phyloP scores from a whole-genome alignment of 1,139 yeast species.

The Wickerhamomyces sp. region DNA sequence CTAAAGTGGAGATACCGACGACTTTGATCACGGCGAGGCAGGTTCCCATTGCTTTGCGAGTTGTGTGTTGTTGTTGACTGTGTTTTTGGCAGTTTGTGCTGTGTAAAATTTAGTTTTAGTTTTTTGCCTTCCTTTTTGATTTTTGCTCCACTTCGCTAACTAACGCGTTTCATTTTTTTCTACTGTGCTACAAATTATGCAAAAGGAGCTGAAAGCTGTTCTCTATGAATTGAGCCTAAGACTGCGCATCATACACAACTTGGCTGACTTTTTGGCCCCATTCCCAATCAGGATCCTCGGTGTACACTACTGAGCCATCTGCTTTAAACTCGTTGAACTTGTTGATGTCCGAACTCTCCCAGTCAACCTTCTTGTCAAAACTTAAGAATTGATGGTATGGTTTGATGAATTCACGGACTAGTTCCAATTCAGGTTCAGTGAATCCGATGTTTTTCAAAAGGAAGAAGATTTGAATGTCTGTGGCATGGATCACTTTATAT shows the following conservation, averaged over 20 bases:
- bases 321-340: slow-evolving; percentile 23
- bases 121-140: background rate
- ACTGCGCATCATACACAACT: slow-evolving; percentile 16
- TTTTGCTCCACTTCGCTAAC: too few relatives aligned
- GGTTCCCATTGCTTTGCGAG: slow-evolving; percentile 19
- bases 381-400: slow-evolving; percentile 27
- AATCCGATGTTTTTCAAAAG: slow-evolving; percentile 24
- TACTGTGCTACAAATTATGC: too few relatives aligned
- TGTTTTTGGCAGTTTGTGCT: background rate
- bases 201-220: too few relatives aligned
- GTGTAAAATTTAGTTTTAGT: background rate
- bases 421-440: slow-evolving; percentile 22
- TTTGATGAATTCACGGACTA: slow-evolving; percentile 22
- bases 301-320: slow-evolving; percentile 25
- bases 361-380: slow-evolving; percentile 16
- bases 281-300: slow-evolving; percentile 29
- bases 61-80: background rate
- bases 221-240: too few relatives aligned
- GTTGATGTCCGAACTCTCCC: slow-evolving; percentile 24
- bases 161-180: background rate
- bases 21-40: slow-evolving; percentile 29
- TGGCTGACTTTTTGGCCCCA: slow-evolving; percentile 30
- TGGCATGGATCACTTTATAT: slow-evolving; percentile 30
- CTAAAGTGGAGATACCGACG: slow-evolving; percentile 82
- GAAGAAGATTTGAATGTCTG: slow-evolving; percentile 31